These are phyloP conservation scores for Schwanniomyces vanrijiae DNA, from an alignment of 805 yeast genomes.

Conservation along the genomic window DNA sequence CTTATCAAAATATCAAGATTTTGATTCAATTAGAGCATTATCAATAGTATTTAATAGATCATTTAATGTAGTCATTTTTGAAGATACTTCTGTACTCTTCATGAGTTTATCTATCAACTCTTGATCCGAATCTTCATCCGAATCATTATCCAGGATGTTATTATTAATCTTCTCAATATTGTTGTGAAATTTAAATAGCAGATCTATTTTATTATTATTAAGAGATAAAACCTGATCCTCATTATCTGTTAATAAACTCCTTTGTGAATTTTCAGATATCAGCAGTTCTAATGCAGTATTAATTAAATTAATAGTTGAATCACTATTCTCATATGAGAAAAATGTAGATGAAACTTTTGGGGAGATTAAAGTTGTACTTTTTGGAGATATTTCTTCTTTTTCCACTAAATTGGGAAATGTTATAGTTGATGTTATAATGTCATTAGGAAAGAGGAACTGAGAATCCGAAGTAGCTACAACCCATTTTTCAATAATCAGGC, in stretches of 20 bases:
- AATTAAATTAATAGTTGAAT: constrained; percentile 1
- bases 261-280: background rate
- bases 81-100: background rate
- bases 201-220: background rate
- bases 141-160: background rate
- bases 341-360: too few relatives aligned
- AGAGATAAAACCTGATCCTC: background rate
- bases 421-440: constrained; percentile 36
- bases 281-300: background rate
- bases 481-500: constrained; percentile 44
- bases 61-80: constrained; percentile 4
- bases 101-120: constrained; percentile 17
- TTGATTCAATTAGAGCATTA: constrained; percentile 7
- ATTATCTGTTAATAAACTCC: background rate
- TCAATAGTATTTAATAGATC: constrained; percentile 17
- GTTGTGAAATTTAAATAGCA: background rate
- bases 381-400: background rate
- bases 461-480: constrained; percentile 40
- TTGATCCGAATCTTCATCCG: constrained; percentile 18
- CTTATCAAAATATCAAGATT: background rate
- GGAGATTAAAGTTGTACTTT: background rate
- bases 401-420: constrained; percentile 6
- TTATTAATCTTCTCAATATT: background rate
- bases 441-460: constrained; percentile 30
- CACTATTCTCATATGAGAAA: background rate